Evolutionary conservation across 2,329 filamentous ascomycete genomes (phyloP).

Genomic region (Penicillium thymicola): DNA sequence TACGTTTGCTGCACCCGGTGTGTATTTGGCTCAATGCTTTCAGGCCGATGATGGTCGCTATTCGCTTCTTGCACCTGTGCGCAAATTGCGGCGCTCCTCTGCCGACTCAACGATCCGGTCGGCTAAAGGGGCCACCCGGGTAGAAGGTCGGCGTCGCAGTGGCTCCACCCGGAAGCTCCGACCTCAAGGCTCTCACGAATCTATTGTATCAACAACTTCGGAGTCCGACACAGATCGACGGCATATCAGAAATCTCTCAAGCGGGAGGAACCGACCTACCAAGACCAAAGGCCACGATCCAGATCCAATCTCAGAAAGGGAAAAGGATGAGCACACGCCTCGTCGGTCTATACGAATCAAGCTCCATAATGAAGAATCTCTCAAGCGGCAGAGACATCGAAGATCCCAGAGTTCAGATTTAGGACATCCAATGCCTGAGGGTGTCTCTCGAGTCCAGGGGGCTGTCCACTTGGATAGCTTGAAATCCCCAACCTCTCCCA

Average conservation of each 20-base stretch:
- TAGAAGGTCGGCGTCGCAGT: conserved; percentile 29
- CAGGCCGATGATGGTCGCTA: conserved; percentile 78
- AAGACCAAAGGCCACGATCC: conserved; percentile 28
- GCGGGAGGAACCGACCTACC: conserved; percentile 23
- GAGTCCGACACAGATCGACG: conserved; percentile 53
- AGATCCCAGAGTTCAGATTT: conserved; percentile 33
- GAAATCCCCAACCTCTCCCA: conserved; percentile 89
- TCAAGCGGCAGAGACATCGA: conserved; percentile 62
- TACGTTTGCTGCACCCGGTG: conserved; percentile 72
- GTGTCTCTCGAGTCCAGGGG: conserved; percentile 28
- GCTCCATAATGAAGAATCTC: conserved; percentile 72
- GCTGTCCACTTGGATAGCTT: conserved; percentile 71
- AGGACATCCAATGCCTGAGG: conserved; percentile 24
- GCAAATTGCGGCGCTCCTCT: conserved; percentile 52
- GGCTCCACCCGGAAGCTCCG: conserved; percentile 32
- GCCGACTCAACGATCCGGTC: conserved; percentile 18
- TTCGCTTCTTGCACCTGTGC: conserved; percentile 70
- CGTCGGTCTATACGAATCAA: conserved; percentile 88
- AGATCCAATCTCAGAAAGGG: conserved; percentile 44
- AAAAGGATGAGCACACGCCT: conserved; percentile 56
- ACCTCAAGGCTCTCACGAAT: conserved; percentile 38
- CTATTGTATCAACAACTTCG: conserved; percentile 51
- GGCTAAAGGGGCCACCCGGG: conserved; percentile 23
- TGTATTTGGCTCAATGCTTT: conserved; percentile 79
- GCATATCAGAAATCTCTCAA: conserved; percentile 18